phyloP scores from a whole-genome alignment of 768 basidiomycete genomes.

The Rhodotorula paludigena region DNA sequence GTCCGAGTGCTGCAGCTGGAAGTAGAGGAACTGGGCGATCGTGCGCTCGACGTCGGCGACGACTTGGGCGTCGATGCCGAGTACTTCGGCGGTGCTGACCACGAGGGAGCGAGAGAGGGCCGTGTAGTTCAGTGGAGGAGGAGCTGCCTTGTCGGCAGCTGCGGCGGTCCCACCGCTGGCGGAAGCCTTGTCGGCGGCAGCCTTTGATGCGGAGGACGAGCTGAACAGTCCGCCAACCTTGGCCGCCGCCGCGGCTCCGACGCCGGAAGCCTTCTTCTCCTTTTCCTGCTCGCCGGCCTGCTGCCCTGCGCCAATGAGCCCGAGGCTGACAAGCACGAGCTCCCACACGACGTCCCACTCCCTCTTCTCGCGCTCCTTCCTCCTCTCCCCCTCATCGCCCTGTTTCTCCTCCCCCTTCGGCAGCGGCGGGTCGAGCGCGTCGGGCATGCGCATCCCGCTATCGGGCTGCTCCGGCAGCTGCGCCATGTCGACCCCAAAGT shows the following conservation, averaged over 20 bases:
- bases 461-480: constrained; percentile 23
- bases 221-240: constrained; percentile 14
- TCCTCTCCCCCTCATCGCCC: not conserved
- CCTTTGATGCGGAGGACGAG: not conserved
- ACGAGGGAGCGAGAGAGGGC: constrained; percentile 31
- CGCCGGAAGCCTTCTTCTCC: constrained; percentile 1
- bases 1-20: constrained; percentile 10
- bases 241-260: not conserved
- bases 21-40: constrained; percentile 35
- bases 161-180: too few relatives aligned
- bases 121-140: constrained; percentile 23
- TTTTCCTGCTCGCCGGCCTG: constrained; percentile 10
- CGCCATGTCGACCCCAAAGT: constrained; percentile 24
- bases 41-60: constrained; percentile 28
- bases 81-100: constrained; percentile 8
- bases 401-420: not conserved
- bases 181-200: not conserved
- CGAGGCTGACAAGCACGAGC: constrained; percentile 30
- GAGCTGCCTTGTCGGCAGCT: not conserved
- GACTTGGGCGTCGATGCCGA: constrained; percentile 11
- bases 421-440: not conserved
- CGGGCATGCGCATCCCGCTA: not conserved
- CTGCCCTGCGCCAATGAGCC: constrained; percentile 16
- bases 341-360: constrained; percentile 30
- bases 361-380: not conserved